A percentile compares a stretch with the other conserved stretches of the same genome.
These are phyloP conservation scores for Boeremia exigua DNA, from an alignment of 2,329 filamentous ascomycete species.

Conservation along the genomic window DNA sequence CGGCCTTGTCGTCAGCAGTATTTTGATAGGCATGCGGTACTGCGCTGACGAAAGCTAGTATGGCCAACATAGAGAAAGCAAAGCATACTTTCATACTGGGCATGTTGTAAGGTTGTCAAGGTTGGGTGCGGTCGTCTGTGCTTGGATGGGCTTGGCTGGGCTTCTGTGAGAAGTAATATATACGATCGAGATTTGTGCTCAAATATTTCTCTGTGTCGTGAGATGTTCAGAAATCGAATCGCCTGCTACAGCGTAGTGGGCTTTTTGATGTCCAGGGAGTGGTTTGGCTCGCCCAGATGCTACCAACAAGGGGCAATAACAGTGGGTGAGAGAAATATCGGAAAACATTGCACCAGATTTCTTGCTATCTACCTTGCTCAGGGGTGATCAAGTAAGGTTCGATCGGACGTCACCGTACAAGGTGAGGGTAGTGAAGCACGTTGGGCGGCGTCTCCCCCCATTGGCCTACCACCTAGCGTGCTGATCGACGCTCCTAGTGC, in stretches of 20 bases:
- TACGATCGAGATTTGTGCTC: background rate
- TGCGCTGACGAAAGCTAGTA: background rate
- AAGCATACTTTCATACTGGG: background rate
- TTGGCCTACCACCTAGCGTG: conserved; percentile 1
- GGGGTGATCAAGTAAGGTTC: background rate
- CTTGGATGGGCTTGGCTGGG: background rate
- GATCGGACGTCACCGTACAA: conserved; percentile 4
- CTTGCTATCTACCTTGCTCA: background rate
- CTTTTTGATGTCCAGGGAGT: background rate
- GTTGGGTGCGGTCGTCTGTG: background rate
- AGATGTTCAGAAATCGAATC: background rate
- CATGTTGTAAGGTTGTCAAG: background rate
- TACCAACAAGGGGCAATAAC: background rate
- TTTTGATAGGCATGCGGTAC: background rate
- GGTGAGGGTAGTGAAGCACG: conserved; percentile 15
- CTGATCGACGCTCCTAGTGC: conserved; percentile 9
- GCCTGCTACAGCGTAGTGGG: background rate
- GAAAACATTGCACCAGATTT: background rate
- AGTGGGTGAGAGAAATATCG: background rate
- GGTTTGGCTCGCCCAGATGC: background rate
- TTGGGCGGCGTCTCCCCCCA: conserved; percentile 1
- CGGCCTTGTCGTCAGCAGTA: background rate
- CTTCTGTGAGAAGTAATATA: no score
- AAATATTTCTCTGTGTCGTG: background rate
- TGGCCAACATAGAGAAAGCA: background rate